Base-by-base conservation (phyloP, 257 asterid genomes). In the Handroanthus guayacan region DNA sequence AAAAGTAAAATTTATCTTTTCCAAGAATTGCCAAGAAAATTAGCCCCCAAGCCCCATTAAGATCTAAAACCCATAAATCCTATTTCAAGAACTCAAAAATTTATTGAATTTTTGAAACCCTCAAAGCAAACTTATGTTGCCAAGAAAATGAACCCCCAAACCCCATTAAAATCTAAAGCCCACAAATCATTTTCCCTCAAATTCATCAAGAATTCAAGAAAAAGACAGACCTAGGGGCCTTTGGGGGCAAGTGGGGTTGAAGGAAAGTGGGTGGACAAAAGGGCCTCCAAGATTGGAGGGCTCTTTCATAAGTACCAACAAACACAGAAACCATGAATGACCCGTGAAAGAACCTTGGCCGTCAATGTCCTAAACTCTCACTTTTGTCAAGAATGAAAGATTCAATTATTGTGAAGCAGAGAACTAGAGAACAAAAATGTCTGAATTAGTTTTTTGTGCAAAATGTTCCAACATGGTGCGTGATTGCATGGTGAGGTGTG, bases 281-380 rank as follows among this genome's bases (percentile, higher is more conserved):
- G 25, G 67, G 67, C 58, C 56, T 81, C 83, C 76, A 84, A 75
- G 62, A n/a, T 52, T 31, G 39, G 66, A 66, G 48, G 72, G 57
- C 44, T 66, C 66, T 44, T 47, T 75, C 71, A 81, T 72, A 66
- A 43, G 74, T 75, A 7, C 47, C 14, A 48, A 80, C 83, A 79
- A 75, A 76, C 44, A 80, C 31, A 56, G 64, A 67, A 48, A 45
- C 57, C 69, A 75, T 36, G 48, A 75, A 52, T 75, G 60, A 51
- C 55, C 47, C 20, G 65, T 48, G 76, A 82, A 82, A 34, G 69
- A 76, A 85, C 64, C 78, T 82, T 75, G 74, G 67, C 80, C 80
- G 68, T 76, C 41, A 8, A 79, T 44, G 79, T 74, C 76, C 12
- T 60, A 77, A 44, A 72, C 1, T 43, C 52, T 52, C 69, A 69